Percentiles rank a stretch among this genome's conserved stretches.
Conservation (phyloP, 176 grass and related monocot species). For the Aechmea fasciata region DNA sequence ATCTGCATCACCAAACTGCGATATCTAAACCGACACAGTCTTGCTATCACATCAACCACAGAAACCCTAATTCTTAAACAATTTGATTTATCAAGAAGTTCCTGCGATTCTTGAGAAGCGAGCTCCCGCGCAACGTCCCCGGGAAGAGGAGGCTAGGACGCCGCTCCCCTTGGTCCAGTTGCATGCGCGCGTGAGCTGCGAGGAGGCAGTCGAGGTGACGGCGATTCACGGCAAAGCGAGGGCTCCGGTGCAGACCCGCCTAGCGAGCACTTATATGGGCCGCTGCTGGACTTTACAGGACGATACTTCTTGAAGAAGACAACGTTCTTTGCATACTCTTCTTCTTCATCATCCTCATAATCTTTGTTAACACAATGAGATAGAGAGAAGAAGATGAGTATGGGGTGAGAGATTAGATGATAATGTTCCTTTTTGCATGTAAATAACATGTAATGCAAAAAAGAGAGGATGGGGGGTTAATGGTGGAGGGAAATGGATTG, state of each 20-base stretch:
- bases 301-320: background rate
- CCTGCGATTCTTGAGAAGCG: slow-evolving; percentile 28
- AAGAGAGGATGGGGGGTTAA: too few species aligned
- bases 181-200: slow-evolving; percentile 17
- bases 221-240: slow-evolving; percentile 20
- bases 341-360: background rate
- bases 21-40: background rate
- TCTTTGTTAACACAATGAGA: too few species aligned
- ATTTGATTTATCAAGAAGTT: slow-evolving; percentile 36
- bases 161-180: slow-evolving; percentile 40
- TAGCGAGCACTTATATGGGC: background rate
- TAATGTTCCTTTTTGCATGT: too few species aligned
- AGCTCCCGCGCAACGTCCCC: slow-evolving; percentile 2
- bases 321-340: background rate
- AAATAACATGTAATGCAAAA: too few species aligned
- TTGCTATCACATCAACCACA: background rate
- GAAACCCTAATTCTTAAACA: background rate
- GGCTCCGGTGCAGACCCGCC: background rate
- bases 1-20: slow-evolving; percentile 9
- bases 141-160: slow-evolving; percentile 32
- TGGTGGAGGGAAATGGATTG: too few species aligned
- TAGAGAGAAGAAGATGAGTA: too few species aligned
- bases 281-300: background rate
- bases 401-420: too few species aligned
- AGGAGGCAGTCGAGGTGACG: slow-evolving; percentile 26